Evolutionary conservation across 2,329 filamentous ascomycete species (phyloP).

Genomic region (Microdochium trichocladiopsis): DNA sequence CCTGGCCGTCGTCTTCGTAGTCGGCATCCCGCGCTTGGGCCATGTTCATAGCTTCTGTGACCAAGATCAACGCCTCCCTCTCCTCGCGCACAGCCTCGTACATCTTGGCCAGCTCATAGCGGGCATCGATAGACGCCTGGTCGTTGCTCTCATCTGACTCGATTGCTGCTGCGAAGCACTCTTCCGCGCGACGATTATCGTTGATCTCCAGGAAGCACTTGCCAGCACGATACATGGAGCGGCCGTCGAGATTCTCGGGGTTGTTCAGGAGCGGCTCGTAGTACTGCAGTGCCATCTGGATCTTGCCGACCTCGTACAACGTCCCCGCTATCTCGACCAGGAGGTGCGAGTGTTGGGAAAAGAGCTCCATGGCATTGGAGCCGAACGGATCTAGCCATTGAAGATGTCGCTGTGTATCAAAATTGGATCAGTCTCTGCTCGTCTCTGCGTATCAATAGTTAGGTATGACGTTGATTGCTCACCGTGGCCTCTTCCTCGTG

Average conservation of each 20-base stretch:
- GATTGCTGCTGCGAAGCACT: constrained; percentile 68
- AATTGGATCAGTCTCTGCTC: constrained; percentile 12
- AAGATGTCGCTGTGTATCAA: constrained; percentile 49
- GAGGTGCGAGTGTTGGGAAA: constrained; percentile 69
- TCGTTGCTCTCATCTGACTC: constrained; percentile 60
- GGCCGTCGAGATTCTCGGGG: constrained; percentile 41
- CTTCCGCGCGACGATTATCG: constrained; percentile 63
- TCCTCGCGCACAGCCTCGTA: constrained; percentile 70
- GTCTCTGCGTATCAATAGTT: no score
- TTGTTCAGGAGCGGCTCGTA: constrained; percentile 46
- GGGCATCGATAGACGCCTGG: constrained; percentile 56
- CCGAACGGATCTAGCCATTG: constrained; percentile 63
- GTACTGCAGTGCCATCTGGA: constrained; percentile 42
- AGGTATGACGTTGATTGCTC: no score
- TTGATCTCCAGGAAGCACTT: constrained; percentile 62
- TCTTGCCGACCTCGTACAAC: constrained; percentile 29
- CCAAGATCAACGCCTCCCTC: constrained; percentile 70
- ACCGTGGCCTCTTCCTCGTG: constrained; percentile 68
- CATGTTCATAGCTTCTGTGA: constrained; percentile 67
- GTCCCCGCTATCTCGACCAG: constrained; percentile 58
- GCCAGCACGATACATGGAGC: constrained; percentile 48
- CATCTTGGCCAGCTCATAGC: constrained; percentile 73
- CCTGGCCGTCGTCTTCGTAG: constrained; percentile 14
- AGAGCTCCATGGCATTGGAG: constrained; percentile 33
- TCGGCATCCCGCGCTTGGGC: constrained; percentile 37